Base-by-base conservation (phyloP, 148 eudicot genomes). In the Diospyros lotus region DNA sequence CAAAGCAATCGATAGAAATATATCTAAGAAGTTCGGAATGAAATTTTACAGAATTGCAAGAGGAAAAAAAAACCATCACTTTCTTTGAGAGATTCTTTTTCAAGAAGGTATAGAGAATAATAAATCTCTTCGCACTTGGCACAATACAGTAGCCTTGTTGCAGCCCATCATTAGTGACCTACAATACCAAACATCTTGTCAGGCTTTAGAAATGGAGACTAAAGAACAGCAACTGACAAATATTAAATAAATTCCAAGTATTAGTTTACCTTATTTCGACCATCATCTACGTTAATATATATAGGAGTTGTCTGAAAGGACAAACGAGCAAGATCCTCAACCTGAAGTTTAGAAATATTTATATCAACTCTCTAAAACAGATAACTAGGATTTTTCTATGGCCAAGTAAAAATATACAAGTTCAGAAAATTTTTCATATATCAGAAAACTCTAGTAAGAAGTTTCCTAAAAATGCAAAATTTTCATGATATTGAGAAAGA, bases 81-180 rank as follows among this genome's bases (percentile, higher is more conserved):
- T 95, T 95, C 84, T 93, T 91, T 38, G 90, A 75, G 43, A 70
- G 71, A 69, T 93, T 86, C 80, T 86, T 83, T 82, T 88, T 93
- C 80, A 95, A 81, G 84, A 95, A 95, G 63, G 93, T 83, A 78
- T 93, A 95, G 17, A 95, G 93, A 48, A 91, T 88, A 60, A 86
- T 7, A 83, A 93, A 83, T 89, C 99, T 93, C 79, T 87, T 88
- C 61, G 87, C 91, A 84, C 98, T 87, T 46, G 91, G 93, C 72
- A 93, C 85, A 72, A 89, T 86, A 83, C 93, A 87, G 76, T 88
- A 95, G 64, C 98, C 99, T 84, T 95, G 99, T 75, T 89, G 88
- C 70, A 95, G 84, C 60, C 99, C 99, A 82, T 95, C 99, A 76
- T 93, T 95, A 64, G 99, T 93, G 74, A 88, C 99, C 98, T 95